These are phyloP conservation scores for Eruca vesicaria DNA, from an alignment of 441 rosid genomes.

Conservation along the genomic window DNA sequence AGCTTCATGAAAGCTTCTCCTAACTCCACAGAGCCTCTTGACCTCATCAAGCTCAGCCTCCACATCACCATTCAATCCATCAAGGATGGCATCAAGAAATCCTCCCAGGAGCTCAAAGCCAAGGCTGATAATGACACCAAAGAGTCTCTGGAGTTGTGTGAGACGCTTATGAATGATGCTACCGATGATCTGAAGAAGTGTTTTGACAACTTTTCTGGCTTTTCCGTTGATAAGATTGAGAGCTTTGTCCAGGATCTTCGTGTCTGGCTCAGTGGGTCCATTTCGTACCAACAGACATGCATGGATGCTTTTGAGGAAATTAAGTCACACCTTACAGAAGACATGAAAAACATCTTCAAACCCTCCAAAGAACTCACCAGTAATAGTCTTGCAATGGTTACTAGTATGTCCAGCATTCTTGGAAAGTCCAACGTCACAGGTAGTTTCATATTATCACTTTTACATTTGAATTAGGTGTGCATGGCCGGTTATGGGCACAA, in stretches of 20 bases:
- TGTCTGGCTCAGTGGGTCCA: slow-evolving; percentile 71
- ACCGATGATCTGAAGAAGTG: slow-evolving; percentile 53
- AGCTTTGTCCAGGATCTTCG: slow-evolving; percentile 49
- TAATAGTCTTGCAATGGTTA: slow-evolving; percentile 70
- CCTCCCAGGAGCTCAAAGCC: slow-evolving; percentile 36
- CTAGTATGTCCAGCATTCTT: slow-evolving; percentile 36
- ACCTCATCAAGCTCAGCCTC: slow-evolving; percentile 55
- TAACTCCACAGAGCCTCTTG: slow-evolving; percentile 52
- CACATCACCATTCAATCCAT: slow-evolving; percentile 44
- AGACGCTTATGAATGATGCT: slow-evolving; percentile 48
- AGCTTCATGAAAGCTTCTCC: slow-evolving; percentile 44
- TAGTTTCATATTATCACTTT: background rate
- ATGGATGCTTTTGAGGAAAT: slow-evolving; percentile 63
- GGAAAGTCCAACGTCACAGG: slow-evolving; percentile 31
- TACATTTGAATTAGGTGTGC: background rate
- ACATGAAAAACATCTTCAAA: slow-evolving; percentile 46
- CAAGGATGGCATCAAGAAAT: slow-evolving; percentile 39
- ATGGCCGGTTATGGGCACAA: too few relatives aligned
- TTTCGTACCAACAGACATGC: slow-evolving; percentile 69
- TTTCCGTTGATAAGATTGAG: slow-evolving; percentile 40
- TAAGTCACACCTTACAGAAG: slow-evolving; percentile 44
- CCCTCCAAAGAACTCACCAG: slow-evolving; percentile 52
- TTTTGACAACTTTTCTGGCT: slow-evolving; percentile 30
- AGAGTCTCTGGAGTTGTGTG: slow-evolving; percentile 55
- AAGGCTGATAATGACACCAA: slow-evolving; percentile 46